Conservation (phyloP, 305 asterid genomes). For the Fraxinus dipetala region DNA sequence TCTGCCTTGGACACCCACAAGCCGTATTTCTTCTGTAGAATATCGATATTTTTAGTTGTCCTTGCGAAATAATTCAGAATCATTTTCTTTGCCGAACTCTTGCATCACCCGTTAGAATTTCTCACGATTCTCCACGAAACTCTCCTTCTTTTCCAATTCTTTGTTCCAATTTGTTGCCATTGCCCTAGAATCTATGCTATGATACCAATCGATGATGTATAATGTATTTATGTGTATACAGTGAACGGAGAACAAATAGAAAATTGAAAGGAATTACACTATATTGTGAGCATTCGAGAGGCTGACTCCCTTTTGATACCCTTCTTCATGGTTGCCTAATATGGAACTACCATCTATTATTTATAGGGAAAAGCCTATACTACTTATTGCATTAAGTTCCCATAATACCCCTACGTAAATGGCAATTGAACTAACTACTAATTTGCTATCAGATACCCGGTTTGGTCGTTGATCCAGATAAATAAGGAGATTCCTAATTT, state of each 20-base stretch:
- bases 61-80: not conserved
- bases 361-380: not conserved
- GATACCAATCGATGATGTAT: not conserved
- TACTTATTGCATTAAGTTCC: not conserved
- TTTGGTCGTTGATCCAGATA: not conserved
- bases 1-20: not conserved
- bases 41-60: not conserved
- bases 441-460: not conserved
- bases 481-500: not conserved
- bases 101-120: not conserved
- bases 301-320: not conserved
- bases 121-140: not conserved
- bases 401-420: not conserved
- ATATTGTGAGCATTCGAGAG: not conserved
- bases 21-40: not conserved
- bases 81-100: not conserved
- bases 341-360: not conserved
- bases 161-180: not conserved
- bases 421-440: not conserved
- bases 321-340: not conserved
- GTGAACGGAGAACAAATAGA: not conserved
- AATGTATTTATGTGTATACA: not conserved
- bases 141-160: not conserved
- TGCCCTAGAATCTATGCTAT: not conserved
- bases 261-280: not conserved